A percentile compares a stretch with the other conserved stretches of the same genome.
Evolutionary conservation across 1,284 basidiomycete species (phyloP).

Genomic region (Cryptococcus jaspeensis): DNA sequence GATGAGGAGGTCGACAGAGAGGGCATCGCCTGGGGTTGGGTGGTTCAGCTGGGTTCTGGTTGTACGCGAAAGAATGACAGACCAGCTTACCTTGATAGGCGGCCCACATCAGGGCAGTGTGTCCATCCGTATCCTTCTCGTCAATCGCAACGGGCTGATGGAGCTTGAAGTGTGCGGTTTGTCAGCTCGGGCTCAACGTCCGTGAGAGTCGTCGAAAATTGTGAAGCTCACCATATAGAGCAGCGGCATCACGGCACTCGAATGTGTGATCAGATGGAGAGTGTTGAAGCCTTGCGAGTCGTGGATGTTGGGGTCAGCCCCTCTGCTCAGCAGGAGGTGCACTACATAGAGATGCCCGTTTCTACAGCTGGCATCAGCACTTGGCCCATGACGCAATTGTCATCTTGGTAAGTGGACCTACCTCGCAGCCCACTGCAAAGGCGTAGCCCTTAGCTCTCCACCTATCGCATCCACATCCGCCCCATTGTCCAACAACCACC

Average conservation of each 20-base stretch:
- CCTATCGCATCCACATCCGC: conserved; percentile 92
- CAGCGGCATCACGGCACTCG: conserved; percentile 88
- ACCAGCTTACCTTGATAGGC: conserved; percentile 75
- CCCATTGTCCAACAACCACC: conserved; percentile 82
- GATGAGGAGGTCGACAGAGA: conserved; percentile 87
- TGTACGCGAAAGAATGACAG: not conserved
- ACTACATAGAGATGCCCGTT: conserved; percentile 95
- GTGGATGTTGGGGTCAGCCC: conserved; percentile 84
- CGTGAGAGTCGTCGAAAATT: not conserved
- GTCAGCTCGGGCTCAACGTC: conserved; percentile 1
- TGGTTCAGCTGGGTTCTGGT: no score
- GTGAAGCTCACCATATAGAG: conserved; percentile 64
- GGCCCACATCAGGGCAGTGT: conserved; percentile 98
- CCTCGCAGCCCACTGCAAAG: conserved; percentile 94
- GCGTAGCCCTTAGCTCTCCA: conserved; percentile 92
- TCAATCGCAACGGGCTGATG: conserved; percentile 89
- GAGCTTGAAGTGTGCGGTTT: conserved; percentile 51
- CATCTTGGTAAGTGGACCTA: conserved; percentile 24
- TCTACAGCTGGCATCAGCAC: conserved; percentile 40
- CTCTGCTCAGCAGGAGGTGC: conserved; percentile 81
- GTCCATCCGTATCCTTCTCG: conserved; percentile 83
- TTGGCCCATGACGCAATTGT: not conserved
- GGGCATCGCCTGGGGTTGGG: conserved; percentile 80
- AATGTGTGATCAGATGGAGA: conserved; percentile 92
- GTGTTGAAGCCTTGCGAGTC: conserved; percentile 97